Percentiles rank a stretch among this genome's conserved stretches.
Evolutionary conservation across 345 rosid genomes (phyloP).

Genomic region (Durio zibethinus): DNA sequence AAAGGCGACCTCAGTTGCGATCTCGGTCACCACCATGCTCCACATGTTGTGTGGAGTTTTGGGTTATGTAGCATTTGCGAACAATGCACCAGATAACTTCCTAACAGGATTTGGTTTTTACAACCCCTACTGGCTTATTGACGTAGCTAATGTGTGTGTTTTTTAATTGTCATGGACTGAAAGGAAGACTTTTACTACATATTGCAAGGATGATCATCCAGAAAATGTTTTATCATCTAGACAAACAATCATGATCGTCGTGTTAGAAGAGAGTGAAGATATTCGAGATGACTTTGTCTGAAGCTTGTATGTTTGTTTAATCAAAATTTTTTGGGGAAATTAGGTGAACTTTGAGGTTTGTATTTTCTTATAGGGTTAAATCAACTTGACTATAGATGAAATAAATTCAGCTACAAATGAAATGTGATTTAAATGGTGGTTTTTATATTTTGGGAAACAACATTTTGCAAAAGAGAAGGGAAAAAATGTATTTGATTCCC

Average conservation of each 20-base stretch:
- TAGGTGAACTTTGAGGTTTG: too few species aligned
- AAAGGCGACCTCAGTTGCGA: slow-evolving; percentile 24
- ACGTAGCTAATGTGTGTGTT: slow-evolving; percentile 33
- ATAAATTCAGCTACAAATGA: background rate
- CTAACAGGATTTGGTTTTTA: slow-evolving; percentile 34
- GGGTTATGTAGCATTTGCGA: slow-evolving; percentile 47
- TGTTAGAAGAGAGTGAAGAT: slow-evolving; percentile 93
- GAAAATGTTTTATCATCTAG: slow-evolving; percentile 78
- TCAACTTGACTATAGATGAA: background rate
- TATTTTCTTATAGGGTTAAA: background rate
- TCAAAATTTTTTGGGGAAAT: background rate
- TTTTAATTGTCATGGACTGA: too few species aligned
- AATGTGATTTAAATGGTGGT: background rate
- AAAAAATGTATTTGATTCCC: background rate
- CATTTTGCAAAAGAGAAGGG: background rate
- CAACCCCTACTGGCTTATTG: slow-evolving; percentile 40
- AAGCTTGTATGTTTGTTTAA: background rate
- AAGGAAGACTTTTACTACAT: too few species aligned
- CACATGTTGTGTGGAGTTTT: slow-evolving; percentile 28
- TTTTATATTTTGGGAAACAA: background rate
- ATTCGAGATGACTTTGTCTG: slow-evolving; percentile 43
- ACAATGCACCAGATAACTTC: slow-evolving; percentile 35
- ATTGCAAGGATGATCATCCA: slow-evolving; percentile 87
- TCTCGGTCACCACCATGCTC: slow-evolving; percentile 26
- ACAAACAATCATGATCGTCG: slow-evolving; percentile 80